Evolutionary conservation across 768 basidiomycete genomes (phyloP).

Genomic region (Leccinum ochraceum): DNA sequence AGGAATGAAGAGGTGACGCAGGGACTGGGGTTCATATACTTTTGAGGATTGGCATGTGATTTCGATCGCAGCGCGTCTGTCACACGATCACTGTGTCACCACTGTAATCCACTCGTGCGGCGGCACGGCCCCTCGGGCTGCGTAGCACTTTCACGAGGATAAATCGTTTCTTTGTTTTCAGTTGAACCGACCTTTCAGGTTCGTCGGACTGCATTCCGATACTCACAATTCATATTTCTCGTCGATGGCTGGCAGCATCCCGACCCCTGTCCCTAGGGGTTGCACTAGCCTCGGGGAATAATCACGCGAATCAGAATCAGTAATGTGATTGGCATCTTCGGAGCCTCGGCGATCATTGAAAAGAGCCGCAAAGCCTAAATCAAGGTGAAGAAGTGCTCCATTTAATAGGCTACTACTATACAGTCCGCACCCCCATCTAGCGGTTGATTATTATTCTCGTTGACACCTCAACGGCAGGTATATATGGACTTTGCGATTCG

Average conservation of each 20-base stretch:
- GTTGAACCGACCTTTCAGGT: neutral
- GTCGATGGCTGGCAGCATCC: neutral
- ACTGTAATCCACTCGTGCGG: neutral
- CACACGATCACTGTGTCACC: conserved; percentile 23
- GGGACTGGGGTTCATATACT: conserved; percentile 32
- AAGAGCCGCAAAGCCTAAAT: conserved; percentile 1
- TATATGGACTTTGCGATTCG: neutral
- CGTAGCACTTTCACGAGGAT: conserved; percentile 12
- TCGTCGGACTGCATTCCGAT: neutral
- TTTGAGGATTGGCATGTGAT: conserved; percentile 26
- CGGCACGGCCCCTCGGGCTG: neutral
- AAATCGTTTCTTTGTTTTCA: no score
- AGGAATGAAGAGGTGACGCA: conserved; percentile 13
- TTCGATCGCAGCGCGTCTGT: conserved; percentile 18
- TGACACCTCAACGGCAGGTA: neutral
- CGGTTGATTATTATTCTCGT: neutral
- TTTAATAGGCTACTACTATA: neutral
- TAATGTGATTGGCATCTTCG: conserved; percentile 10
- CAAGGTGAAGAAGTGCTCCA: neutral
- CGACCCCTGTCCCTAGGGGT: conserved; percentile 13
- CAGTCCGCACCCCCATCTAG: neutral
- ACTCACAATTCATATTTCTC: neutral
- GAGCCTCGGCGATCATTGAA: conserved; percentile 2
- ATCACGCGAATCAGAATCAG: conserved; percentile 9
- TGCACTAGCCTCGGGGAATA: neutral